These are phyloP conservation scores for Eimeria acervulina DNA, from an alignment of 169 alveolate genomes.

Conservation along the genomic window DNA sequence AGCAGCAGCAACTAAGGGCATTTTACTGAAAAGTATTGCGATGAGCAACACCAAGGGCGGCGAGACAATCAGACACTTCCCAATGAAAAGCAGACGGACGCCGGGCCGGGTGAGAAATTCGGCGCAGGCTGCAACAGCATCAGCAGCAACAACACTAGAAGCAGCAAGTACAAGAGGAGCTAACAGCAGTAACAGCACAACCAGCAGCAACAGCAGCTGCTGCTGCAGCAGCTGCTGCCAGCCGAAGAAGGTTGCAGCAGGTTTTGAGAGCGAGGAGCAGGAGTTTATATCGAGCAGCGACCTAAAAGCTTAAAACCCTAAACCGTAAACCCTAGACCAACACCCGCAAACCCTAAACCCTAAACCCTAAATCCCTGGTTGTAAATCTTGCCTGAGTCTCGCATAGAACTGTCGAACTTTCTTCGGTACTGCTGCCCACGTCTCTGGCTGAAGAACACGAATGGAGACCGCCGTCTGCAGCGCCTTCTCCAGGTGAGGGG, in stretches of 20 bases:
- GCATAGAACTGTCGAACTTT: conserved; percentile 89
- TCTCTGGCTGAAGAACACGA: conserved; percentile 88
- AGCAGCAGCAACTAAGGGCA: background rate
- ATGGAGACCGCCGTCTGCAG: conserved; percentile 89
- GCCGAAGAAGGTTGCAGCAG: background rate
- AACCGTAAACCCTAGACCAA: background rate
- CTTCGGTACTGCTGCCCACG: conserved; percentile 88
- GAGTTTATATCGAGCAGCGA: no score
- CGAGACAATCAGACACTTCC: conserved; percentile 91
- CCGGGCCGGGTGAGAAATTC: conserved; percentile 87
- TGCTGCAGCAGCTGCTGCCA: background rate
- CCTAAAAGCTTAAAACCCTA: no score
- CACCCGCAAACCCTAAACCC: background rate
- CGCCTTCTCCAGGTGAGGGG: conserved; percentile 90
- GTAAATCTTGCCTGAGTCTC: conserved; percentile 86
- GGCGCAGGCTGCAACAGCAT: conserved; percentile 88
- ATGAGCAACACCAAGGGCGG: conserved; percentile 89
- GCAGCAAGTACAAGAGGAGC: background rate
- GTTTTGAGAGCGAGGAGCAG: no score
- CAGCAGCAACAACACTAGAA: background rate
- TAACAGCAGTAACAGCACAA: background rate
- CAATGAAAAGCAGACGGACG: conserved; percentile 91
- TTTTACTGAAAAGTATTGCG: conserved; percentile 88
- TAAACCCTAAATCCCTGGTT: background rate
- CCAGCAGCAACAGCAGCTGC: conserved; percentile 13